These are phyloP conservation scores for Vigna nakashimae DNA, from an alignment of 306 rosid species.

Conservation along the genomic window DNA sequence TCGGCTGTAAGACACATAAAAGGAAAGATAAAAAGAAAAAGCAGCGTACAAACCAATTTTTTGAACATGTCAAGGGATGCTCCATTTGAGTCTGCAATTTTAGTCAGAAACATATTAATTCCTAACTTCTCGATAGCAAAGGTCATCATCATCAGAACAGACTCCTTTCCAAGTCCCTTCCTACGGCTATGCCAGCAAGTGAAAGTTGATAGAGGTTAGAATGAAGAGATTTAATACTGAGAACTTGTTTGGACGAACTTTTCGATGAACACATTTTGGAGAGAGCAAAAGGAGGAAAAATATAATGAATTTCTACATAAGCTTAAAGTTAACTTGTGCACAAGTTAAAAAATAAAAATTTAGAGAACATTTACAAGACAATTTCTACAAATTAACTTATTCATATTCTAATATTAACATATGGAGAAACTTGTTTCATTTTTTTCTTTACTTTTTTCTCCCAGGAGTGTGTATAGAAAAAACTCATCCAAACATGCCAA, in stretches of 20 bases:
- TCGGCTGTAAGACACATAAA: background rate
- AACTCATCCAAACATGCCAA: background rate
- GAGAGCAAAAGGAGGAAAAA: too few species aligned
- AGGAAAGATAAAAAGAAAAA: constrained; percentile 13
- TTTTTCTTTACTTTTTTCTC: too few species aligned
- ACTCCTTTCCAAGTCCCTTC: constrained; percentile 86
- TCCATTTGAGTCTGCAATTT: constrained; percentile 86
- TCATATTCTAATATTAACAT: too few species aligned
- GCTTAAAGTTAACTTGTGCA: too few species aligned
- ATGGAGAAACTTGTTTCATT: too few species aligned
- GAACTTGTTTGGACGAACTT: too few species aligned
- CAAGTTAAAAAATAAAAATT: too few species aligned
- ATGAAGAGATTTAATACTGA: constrained; percentile 3
- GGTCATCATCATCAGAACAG: constrained; percentile 82
- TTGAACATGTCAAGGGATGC: constrained; percentile 77
- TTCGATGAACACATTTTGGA: too few species aligned
- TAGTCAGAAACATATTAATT: constrained; percentile 67
- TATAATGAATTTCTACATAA: too few species aligned
- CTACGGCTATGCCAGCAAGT: constrained; percentile 84
- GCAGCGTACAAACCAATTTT: constrained; percentile 68
- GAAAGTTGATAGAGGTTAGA: constrained; percentile 41
- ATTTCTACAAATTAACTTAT: too few species aligned
- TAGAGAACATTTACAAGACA: too few species aligned
- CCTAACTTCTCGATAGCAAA: constrained; percentile 74
- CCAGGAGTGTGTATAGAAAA: too few species aligned